Evolutionary conservation across 1,284 basidiomycete genomes (phyloP).

Genomic region (Boletellus deceptivus): DNA sequence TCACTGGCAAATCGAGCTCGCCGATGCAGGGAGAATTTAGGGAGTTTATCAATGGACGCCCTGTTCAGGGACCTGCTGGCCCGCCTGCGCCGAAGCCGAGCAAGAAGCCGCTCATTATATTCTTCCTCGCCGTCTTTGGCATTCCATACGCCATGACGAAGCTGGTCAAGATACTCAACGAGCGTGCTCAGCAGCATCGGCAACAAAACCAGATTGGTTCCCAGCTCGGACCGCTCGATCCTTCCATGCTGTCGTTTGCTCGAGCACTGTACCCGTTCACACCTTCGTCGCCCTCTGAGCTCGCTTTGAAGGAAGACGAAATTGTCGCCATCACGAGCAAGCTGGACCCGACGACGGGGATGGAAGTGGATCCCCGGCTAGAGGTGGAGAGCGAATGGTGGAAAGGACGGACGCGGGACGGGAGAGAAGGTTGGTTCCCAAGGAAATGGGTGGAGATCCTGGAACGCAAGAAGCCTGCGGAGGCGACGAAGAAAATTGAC

Average conservation of each 20-base stretch:
- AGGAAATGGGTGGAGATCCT: conserved; percentile 82
- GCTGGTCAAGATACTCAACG: conserved; percentile 78
- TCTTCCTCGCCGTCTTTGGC: conserved; percentile 94
- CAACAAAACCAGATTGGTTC: conserved; percentile 34
- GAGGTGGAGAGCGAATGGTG: conserved; percentile 90
- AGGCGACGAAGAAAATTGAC: conserved; percentile 40
- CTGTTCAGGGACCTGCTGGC: conserved; percentile 52
- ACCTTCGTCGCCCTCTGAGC: conserved; percentile 73
- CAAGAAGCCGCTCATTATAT: conserved; percentile 91
- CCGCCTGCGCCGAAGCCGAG: conserved; percentile 57
- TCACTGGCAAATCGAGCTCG: conserved; percentile 50
- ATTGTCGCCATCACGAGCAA: conserved; percentile 93
- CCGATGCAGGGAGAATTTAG: conserved; percentile 60
- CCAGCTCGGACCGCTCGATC: conserved; percentile 63
- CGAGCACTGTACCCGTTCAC: conserved; percentile 83
- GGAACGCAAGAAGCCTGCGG: conserved; percentile 43
- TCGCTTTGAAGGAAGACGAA: conserved; percentile 85
- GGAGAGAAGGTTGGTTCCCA: conserved; percentile 96
- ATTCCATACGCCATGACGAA: conserved; percentile 94
- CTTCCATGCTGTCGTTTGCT: conserved; percentile 81
- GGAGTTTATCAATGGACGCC: conserved; percentile 65
- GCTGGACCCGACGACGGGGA: conserved; percentile 67
- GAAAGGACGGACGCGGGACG: conserved; percentile 92
- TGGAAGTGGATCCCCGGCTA: conserved; percentile 68
- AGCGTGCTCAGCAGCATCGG: conserved; percentile 51